Evolutionary conservation across 2,329 filamentous ascomycete genomes (phyloP).

Genomic region (Phialophora verrucosa): DNA sequence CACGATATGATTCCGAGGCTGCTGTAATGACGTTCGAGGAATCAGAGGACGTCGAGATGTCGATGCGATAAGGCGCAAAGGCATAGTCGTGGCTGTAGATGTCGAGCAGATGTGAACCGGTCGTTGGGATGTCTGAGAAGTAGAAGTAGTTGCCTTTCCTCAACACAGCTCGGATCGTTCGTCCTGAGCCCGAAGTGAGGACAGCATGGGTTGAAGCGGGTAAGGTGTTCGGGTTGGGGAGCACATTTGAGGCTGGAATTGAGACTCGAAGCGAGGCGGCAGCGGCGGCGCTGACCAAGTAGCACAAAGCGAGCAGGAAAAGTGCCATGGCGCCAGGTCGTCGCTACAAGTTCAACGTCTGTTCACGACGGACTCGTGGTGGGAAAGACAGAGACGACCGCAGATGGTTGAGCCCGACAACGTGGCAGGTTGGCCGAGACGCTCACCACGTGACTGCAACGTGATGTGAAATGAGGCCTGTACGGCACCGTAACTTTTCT

Average conservation of each 20-base stretch:
- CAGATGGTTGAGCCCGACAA: not conserved
- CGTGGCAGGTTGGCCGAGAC: not conserved
- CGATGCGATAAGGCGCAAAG: constrained; percentile 81
- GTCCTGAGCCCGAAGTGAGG: constrained; percentile 48
- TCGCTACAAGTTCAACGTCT: not conserved
- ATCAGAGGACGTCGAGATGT: constrained; percentile 58
- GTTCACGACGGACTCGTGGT: not conserved
- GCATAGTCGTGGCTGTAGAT: constrained; percentile 75
- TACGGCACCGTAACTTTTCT: too few relatives aligned
- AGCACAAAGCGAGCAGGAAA: not conserved
- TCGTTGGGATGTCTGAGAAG: constrained; percentile 68
- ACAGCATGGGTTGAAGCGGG: constrained; percentile 59
- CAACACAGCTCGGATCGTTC: constrained; percentile 55
- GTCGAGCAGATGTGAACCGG: constrained; percentile 80
- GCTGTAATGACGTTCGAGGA: constrained; percentile 45
- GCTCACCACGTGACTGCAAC: not conserved
- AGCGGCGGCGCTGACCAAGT: constrained; percentile 2
- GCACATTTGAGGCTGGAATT: constrained; percentile 50
- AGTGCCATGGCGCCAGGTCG: constrained; percentile 1
- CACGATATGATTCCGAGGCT: constrained; percentile 37
- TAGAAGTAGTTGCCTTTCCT: constrained; percentile 66
- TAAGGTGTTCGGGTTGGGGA: constrained; percentile 50
- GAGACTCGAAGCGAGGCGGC: constrained; percentile 41
- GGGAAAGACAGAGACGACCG: not conserved
- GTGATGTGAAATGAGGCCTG: too few relatives aligned